These are phyloP conservation scores for Nannizziopsis arthrosporioides DNA, from an alignment of 2,329 filamentous ascomycete species.

Conservation along the genomic window DNA sequence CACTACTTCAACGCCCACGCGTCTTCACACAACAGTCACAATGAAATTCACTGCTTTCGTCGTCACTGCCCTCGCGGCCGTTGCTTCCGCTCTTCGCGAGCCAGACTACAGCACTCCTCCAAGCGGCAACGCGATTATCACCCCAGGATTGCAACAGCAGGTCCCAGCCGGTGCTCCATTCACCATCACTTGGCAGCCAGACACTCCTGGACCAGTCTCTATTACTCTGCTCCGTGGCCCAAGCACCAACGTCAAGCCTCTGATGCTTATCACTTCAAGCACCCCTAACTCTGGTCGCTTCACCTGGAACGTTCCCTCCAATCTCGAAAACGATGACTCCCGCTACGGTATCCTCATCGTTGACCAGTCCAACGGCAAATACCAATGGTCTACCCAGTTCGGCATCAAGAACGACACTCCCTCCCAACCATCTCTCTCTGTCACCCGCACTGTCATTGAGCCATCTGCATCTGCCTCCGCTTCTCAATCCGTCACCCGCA, in stretches of 20 bases:
- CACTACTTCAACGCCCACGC: constrained; percentile 11
- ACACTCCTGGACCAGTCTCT: constrained; percentile 35
- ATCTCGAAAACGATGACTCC: constrained; percentile 38
- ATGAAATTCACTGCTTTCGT: constrained; percentile 32
- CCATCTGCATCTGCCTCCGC: constrained; percentile 8
- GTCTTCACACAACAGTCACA: constrained; percentile 16
- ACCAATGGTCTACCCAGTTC: constrained; percentile 53
- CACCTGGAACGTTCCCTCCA: constrained; percentile 42
- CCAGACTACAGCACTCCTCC: constrained; percentile 29
- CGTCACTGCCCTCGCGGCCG: constrained; percentile 29
- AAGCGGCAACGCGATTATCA: constrained; percentile 44
- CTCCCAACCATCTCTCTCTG: constrained; percentile 8
- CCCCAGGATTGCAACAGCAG: constrained; percentile 41
- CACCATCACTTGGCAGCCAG: constrained; percentile 47
- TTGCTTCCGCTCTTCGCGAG: constrained; percentile 28
- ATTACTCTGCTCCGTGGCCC: constrained; percentile 51
- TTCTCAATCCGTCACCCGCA: constrained; percentile 4
- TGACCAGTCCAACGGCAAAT: constrained; percentile 47
- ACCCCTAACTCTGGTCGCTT: constrained; percentile 47
- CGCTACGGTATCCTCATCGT: constrained; percentile 53
- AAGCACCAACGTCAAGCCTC: constrained; percentile 41
- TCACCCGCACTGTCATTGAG: constrained; percentile 10
- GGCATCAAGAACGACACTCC: constrained; percentile 37
- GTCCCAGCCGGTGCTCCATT: constrained; percentile 46
- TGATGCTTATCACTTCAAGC: constrained; percentile 41